Evolutionary conservation across 2,329 filamentous ascomycete genomes (phyloP), one percentile per base, ranked within the genome.

Genomic region (Neoscytalidium dimidiatum): DNA sequence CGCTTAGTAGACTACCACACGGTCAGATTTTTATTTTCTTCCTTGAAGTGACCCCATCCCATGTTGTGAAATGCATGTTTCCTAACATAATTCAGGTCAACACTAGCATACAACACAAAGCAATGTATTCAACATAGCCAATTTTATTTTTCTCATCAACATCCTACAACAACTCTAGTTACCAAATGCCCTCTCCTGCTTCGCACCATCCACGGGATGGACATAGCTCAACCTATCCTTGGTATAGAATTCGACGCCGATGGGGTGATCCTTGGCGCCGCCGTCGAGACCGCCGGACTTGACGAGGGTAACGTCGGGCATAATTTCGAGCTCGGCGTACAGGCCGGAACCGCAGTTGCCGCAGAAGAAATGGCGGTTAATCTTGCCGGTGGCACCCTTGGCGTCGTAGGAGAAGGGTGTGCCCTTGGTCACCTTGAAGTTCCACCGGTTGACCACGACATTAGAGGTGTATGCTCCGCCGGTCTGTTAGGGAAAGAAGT

Each of bases 291-390:
- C 73, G 1, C 85, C 85, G 2, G 80, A 82, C 76, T 87, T 86
- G 69, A 86, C 73, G 66, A 78, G 78, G 8, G 79, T 78, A 67
- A 81, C 73, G 21, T 82, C 82, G 1, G 82, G 80, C 83, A 86
- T 83, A 46, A 85, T 58, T 29, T 86, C 84, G 28, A 85, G 75
- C 62, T 64, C 62, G 62, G 62, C 52, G 51, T 38, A 64, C 13
- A 64, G 52, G 62, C 62, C 62, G 26, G 79, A 83, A 19, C 84
- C 84, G 68, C 84, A 86, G 66, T 71, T 81, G 17, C 73, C 67
- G 70, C 85, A 86, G 77, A 86, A 86, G 75, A 80, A 85, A 70
- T 85, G 84, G 68, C 81, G 82, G 74, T 86, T 86, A 66, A 80
- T 75, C 70, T 86, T 86, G 31, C 85, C 85, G 0, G 81, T 83